phyloP scores from a whole-genome alignment of 2,329 filamentous ascomycete genomes.

The Colletotrichum sp. region DNA sequence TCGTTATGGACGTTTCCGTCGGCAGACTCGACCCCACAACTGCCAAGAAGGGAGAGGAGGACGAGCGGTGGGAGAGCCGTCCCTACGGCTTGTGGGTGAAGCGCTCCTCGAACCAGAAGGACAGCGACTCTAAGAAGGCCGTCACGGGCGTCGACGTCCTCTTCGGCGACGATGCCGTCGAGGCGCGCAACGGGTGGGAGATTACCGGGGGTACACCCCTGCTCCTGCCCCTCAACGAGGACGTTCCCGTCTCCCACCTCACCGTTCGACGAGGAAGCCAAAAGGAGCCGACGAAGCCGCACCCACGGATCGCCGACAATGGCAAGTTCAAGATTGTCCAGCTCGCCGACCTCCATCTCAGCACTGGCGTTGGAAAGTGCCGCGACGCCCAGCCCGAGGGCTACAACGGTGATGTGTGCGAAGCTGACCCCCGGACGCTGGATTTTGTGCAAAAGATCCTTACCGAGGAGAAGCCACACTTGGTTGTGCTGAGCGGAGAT shows the following conservation, averaged over 20 bases:
- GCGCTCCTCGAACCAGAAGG: constrained; percentile 72
- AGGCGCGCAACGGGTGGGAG: constrained; percentile 85
- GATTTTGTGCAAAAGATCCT: constrained; percentile 86
- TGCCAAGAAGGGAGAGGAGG: constrained; percentile 57
- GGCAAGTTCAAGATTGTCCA: constrained; percentile 98
- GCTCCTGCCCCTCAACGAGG: constrained; percentile 67
- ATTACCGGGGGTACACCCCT: constrained; percentile 74
- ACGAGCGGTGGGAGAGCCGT: constrained; percentile 78
- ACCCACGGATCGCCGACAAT: constrained; percentile 81
- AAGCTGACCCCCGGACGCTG: constrained; percentile 89
- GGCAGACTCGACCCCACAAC: constrained; percentile 72
- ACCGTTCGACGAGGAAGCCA: constrained; percentile 78
- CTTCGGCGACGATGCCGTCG: constrained; percentile 89
- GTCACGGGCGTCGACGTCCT: constrained; percentile 86
- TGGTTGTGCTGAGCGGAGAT: constrained; percentile 91
- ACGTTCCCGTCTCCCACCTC: constrained; percentile 73
- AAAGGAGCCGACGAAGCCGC: constrained; percentile 68
- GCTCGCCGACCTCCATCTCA: constrained; percentile 90
- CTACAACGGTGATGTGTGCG: constrained; percentile 77
- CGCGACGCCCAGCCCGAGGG: constrained; percentile 82
- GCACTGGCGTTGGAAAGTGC: constrained; percentile 85
- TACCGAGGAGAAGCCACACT: constrained; percentile 91
- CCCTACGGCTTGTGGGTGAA: constrained; percentile 83
- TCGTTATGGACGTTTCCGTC: constrained; percentile 80
- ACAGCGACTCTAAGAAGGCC: constrained; percentile 75